A percentile compares a stretch with the other conserved stretches of the same genome.
These are phyloP conservation scores for Talaromyces sp. DNA, from an alignment of 2,329 filamentous ascomycete species.

Conservation along the genomic window DNA sequence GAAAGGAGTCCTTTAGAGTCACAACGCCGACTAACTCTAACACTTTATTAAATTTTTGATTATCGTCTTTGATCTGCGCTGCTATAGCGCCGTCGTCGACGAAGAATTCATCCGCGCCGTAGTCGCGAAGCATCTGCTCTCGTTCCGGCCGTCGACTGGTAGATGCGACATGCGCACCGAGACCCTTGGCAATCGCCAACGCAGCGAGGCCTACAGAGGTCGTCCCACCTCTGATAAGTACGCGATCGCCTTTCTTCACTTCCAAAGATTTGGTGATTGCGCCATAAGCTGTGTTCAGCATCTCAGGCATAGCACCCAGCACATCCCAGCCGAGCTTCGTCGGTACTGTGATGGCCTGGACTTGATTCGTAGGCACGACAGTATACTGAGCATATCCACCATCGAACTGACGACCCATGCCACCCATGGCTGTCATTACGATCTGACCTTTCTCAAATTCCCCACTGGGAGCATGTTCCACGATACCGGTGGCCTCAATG, in stretches of 20 bases:
- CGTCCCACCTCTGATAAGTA: constrained; percentile 52
- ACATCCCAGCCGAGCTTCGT: constrained; percentile 41
- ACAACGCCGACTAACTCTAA: constrained; percentile 47
- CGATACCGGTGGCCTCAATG: constrained; percentile 47
- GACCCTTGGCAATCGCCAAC: constrained; percentile 43
- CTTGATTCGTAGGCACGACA: constrained; percentile 42
- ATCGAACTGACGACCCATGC: constrained; percentile 47
- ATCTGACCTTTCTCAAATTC: constrained; percentile 40
- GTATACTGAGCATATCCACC: constrained; percentile 52
- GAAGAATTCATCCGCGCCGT: constrained; percentile 44
- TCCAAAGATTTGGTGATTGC: constrained; percentile 40
- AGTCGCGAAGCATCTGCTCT: constrained; percentile 37
- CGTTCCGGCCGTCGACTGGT: constrained; percentile 42
- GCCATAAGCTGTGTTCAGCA: constrained; percentile 52
- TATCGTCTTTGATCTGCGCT: constrained; percentile 31
- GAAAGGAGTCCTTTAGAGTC: constrained; percentile 45
- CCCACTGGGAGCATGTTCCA: constrained; percentile 36
- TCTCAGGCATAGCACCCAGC: constrained; percentile 50
- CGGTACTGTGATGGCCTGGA: constrained; percentile 33
- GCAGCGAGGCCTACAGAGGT: constrained; percentile 49
- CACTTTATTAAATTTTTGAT: constrained; percentile 43
- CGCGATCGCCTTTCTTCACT: constrained; percentile 39
- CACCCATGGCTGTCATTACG: constrained; percentile 51
- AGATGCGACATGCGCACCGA: constrained; percentile 39
- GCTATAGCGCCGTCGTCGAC: constrained; percentile 45